phyloP scores from a whole-genome alignment of 2,329 filamentous ascomycete species.

The Exophiala mesophila region DNA sequence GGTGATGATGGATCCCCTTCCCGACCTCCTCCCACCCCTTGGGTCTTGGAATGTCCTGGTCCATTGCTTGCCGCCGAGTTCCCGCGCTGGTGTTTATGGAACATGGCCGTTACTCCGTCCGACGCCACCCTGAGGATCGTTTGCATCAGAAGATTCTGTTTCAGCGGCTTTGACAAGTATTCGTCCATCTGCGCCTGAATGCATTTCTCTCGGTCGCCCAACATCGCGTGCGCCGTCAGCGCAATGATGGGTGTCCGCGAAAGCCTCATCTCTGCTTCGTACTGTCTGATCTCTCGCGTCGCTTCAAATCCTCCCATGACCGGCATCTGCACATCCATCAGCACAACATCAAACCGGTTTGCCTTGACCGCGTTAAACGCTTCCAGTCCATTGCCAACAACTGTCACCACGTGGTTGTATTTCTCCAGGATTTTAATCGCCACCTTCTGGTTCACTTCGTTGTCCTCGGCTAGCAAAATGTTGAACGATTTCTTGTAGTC shows the following conservation, averaged over 20 bases:
- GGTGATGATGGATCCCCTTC: constrained; percentile 5
- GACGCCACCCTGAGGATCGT: constrained; percentile 96
- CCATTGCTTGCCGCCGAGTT: constrained; percentile 25
- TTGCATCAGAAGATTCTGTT: constrained; percentile 96
- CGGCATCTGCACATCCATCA: constrained; percentile 99
- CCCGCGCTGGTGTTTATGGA: constrained; percentile 66
- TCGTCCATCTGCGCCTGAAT: constrained; percentile 99
- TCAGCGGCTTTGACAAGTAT: constrained; percentile 92
- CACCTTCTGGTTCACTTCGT: constrained; percentile 91
- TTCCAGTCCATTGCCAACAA: constrained; percentile 91
- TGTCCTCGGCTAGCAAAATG: constrained; percentile 92
- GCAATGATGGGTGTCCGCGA: constrained; percentile 92
- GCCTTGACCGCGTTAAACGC: constrained; percentile 89
- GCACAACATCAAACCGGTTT: constrained; percentile 89
- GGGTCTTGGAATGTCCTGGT: background rate
- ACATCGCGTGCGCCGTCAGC: constrained; percentile 95
- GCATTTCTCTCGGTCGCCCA: constrained; percentile 95
- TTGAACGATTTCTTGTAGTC: constrained; percentile 95
- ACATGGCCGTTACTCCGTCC: constrained; percentile 63
- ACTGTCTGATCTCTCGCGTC: constrained; percentile 92
- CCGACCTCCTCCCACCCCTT: background rate
- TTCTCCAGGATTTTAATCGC: constrained; percentile 97
- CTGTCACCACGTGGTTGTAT: constrained; percentile 66
- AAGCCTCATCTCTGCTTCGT: constrained; percentile 74
- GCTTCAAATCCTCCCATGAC: constrained; percentile 99